phyloP scores from a whole-genome alignment of 306 rosid genomes.

The Canavalia ensiformis region DNA sequence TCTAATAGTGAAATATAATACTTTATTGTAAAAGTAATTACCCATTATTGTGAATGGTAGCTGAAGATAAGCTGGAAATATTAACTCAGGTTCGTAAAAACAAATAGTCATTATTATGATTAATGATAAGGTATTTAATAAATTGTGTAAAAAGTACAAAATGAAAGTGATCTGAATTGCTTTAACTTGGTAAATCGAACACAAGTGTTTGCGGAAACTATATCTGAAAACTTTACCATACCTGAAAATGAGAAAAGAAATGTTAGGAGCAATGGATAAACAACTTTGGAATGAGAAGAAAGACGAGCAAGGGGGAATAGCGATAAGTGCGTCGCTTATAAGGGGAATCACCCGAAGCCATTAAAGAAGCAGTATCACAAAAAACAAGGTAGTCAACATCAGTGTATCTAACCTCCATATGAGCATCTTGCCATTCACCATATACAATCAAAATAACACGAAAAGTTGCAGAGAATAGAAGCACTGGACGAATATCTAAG shows the following conservation, averaged over 20 bases:
- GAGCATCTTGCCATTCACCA: constrained; percentile 94
- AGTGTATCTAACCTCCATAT: constrained; percentile 86
- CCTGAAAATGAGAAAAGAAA: constrained; percentile 91
- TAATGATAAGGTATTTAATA: too few species aligned
- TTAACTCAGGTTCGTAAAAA: too few species aligned
- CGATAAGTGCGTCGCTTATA: constrained; percentile 79
- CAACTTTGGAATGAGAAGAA: constrained; percentile 77
- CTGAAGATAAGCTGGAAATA: too few species aligned
- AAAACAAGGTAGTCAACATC: constrained; percentile 90
- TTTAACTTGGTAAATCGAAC: constrained; percentile 7
- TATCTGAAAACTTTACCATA: constrained; percentile 40
- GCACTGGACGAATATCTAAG: constrained; percentile 51
- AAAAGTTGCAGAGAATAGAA: constrained; percentile 67
- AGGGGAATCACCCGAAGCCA: constrained; percentile 83
- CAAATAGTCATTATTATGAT: too few species aligned
- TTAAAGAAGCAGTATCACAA: constrained; percentile 86
- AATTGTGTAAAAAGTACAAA: too few species aligned
- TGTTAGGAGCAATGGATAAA: constrained; percentile 73
- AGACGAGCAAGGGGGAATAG: constrained; percentile 82
- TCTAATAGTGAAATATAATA: too few species aligned
- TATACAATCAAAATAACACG: constrained; percentile 70
- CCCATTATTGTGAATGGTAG: too few species aligned
- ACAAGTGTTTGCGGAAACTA: constrained; percentile 17
- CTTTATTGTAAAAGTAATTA: too few species aligned
- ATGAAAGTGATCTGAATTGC: constrained; percentile 1